Conservation (phyloP, 2,329 filamentous ascomycete genomes). For the Pseudocercospora ulei region DNA sequence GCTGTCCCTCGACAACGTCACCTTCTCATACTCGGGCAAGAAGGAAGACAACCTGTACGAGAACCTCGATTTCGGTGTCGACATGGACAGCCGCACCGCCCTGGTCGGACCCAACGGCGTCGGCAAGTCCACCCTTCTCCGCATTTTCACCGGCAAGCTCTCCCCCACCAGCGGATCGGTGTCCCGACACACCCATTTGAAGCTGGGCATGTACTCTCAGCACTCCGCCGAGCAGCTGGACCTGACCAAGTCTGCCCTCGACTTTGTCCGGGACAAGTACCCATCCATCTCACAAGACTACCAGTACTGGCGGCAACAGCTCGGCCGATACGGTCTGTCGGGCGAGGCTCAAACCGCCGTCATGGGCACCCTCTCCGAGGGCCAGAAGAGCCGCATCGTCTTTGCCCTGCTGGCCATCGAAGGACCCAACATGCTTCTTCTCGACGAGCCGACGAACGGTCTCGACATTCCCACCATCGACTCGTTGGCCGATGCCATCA, state of each 20-base stretch:
- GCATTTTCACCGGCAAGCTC: conserved; percentile 92
- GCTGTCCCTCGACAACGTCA: conserved; percentile 90
- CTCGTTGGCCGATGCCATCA: conserved; percentile 93
- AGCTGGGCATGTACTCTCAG: conserved; percentile 95
- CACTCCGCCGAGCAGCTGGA: conserved; percentile 98
- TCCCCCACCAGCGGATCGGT: conserved; percentile 73
- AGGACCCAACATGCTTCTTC: conserved; percentile 88
- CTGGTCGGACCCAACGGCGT: conserved; percentile 98
- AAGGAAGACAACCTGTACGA: conserved; percentile 87
- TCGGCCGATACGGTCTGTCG: conserved; percentile 84
- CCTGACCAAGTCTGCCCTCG: conserved; percentile 90
- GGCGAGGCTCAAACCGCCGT: conserved; percentile 92
- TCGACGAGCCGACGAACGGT: conserved; percentile 99
- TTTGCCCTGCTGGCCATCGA: conserved; percentile 95
- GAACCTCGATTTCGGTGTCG: conserved; percentile 93
- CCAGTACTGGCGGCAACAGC: conserved; percentile 98
- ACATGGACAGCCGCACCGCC: conserved; percentile 97
- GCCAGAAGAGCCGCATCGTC: conserved; percentile 95
- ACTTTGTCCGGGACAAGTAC: conserved; percentile 97
- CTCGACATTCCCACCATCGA: conserved; percentile 98
- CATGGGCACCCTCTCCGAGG: conserved; percentile 96
- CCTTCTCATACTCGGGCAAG: conserved; percentile 93
- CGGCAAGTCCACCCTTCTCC: conserved; percentile 91
- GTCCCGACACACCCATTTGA: conserved; percentile 91
- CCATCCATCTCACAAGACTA: conserved; percentile 82